Conservation (phyloP, 2,329 filamentous ascomycete species). For the Keithomyces neogunnii region DNA sequence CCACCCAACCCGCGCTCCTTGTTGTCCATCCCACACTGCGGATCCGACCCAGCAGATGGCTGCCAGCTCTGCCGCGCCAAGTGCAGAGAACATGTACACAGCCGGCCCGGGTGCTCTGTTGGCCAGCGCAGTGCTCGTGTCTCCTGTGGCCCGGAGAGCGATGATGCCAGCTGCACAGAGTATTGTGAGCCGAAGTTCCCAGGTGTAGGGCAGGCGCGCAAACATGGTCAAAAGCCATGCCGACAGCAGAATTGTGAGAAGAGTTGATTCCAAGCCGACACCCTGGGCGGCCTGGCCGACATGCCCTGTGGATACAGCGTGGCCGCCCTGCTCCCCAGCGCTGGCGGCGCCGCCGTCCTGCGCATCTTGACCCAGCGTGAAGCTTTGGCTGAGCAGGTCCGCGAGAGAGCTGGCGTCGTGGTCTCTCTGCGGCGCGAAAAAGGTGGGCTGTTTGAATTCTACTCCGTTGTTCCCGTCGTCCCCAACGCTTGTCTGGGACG, state of each 20-base stretch:
- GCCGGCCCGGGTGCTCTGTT: constrained; percentile 11
- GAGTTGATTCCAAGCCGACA: constrained; percentile 10
- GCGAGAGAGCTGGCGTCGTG: constrained; percentile 32
- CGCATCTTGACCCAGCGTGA: constrained; percentile 27
- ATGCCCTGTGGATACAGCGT: not conserved
- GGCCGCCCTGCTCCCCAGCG: not conserved
- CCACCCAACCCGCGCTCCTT: constrained; percentile 10
- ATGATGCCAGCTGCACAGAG: constrained; percentile 20
- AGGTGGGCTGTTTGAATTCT: constrained; percentile 51
- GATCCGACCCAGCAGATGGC: constrained; percentile 25
- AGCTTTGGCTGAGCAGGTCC: constrained; percentile 35
- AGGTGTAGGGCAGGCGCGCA: constrained; percentile 14
- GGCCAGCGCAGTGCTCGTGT: constrained; percentile 12
- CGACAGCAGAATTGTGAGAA: constrained; percentile 14
- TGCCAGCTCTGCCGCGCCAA: constrained; percentile 23
- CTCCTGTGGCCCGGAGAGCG: constrained; percentile 21
- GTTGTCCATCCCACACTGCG: constrained; percentile 19
- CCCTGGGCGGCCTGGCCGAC: not conserved
- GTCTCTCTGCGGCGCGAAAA: constrained; percentile 41
- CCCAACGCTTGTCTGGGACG: constrained; percentile 5
- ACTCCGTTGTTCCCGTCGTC: constrained; percentile 16
- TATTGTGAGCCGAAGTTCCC: constrained; percentile 18
- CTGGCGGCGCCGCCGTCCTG: constrained; percentile 5
- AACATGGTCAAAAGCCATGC: constrained; percentile 18
- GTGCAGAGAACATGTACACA: constrained; percentile 15